Evolutionary conservation across 306 rosid genomes (phyloP).

Genomic region (Senna tora): DNA sequence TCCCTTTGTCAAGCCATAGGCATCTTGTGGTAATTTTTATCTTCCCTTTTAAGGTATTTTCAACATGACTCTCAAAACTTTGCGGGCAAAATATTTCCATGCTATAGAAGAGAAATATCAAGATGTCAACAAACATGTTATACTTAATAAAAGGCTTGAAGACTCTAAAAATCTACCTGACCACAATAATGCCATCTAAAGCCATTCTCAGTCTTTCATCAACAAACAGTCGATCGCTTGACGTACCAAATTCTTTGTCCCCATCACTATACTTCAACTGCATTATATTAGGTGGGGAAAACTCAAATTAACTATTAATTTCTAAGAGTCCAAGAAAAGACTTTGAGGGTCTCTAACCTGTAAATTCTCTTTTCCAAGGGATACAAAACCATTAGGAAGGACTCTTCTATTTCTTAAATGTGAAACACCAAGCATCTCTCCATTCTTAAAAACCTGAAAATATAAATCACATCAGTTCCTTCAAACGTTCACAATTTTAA

Average conservation of each 20-base stretch:
- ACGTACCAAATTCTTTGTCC: too few relatives aligned
- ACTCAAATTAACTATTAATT: too few relatives aligned
- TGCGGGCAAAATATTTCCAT: slow-evolving; percentile 95
- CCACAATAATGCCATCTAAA: slow-evolving; percentile 92
- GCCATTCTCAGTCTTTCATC: slow-evolving; percentile 96
- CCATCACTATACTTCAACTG: too few relatives aligned
- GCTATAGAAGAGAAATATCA: slow-evolving; percentile 56
- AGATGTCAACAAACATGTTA: slow-evolving; percentile 33
- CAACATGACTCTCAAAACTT: too few relatives aligned
- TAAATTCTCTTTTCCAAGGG: too few relatives aligned
- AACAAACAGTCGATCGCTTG: slow-evolving; percentile 77
- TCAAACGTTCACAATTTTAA: slow-evolving; percentile 31
- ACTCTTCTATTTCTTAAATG: too few relatives aligned
- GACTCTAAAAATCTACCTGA: slow-evolving; percentile 64
- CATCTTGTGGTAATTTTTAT: too few relatives aligned
- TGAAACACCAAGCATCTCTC: too few relatives aligned
- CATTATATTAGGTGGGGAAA: too few relatives aligned
- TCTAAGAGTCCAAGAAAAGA: slow-evolving; percentile 15
- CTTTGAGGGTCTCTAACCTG: slow-evolving; percentile 42
- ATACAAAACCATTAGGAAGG: too few relatives aligned
- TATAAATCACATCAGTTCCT: slow-evolving; percentile 33
- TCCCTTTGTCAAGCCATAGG: too few relatives aligned
- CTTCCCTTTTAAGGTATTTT: too few relatives aligned
- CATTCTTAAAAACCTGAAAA: slow-evolving; percentile 96
- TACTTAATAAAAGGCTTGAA: slow-evolving; percentile 31